Conservation (phyloP, 73 alveolate species). For the Paraurostyla sp. region DNA sequence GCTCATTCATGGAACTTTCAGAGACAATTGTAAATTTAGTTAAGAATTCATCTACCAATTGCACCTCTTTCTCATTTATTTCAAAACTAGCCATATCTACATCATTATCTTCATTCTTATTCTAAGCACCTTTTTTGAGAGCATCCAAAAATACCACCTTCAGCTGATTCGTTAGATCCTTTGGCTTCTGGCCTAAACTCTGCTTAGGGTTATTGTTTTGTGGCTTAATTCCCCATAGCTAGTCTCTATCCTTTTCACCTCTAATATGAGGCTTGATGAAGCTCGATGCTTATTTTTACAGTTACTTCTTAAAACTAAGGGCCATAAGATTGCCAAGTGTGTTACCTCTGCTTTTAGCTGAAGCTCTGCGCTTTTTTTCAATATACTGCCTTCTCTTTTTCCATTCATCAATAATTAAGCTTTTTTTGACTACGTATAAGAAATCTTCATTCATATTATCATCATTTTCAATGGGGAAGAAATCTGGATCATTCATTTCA, state of each 20-base stretch:
- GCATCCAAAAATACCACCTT: constrained; percentile 6
- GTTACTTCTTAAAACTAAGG: background rate
- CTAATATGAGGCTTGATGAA: background rate
- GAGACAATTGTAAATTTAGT: constrained; percentile 65
- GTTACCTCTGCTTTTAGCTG: background rate
- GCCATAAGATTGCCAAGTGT: constrained; percentile 15
- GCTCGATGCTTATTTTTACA: background rate
- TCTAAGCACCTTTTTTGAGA: background rate
- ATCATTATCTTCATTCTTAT: constrained; percentile 17
- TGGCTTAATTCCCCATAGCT: background rate
- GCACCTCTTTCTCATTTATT: constrained; percentile 46
- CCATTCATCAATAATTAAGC: constrained; percentile 62
- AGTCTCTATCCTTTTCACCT: background rate
- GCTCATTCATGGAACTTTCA: constrained; percentile 70
- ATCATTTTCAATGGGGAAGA: constrained; percentile 37
- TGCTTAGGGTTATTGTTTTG: background rate
- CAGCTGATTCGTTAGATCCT: constrained; percentile 9
- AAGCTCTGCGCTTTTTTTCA: background rate
- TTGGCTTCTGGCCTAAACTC: background rate
- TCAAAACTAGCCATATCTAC: constrained; percentile 1
- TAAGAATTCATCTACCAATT: constrained; percentile 64
- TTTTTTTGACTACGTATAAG: constrained; percentile 56
- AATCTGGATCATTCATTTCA: background rate
- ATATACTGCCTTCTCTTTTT: background rate
- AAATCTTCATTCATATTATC: constrained; percentile 58